A percentile compares a stretch with the other conserved stretches of the same genome.
phyloP scores from a whole-genome alignment of 1,139 yeast genomes.

The Taiozyma sp. region DNA sequence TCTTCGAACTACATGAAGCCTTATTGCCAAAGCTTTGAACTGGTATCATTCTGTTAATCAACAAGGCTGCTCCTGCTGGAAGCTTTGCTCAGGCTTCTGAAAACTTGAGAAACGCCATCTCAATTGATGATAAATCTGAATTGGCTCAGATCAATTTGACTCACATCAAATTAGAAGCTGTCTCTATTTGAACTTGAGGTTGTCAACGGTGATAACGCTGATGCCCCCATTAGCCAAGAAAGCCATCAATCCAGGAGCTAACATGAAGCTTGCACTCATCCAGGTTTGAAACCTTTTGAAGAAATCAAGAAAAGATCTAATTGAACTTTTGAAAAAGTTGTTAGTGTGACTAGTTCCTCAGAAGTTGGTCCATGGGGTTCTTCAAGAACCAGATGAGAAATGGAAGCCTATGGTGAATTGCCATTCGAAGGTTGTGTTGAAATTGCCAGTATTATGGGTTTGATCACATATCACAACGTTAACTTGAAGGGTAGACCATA shows the following conservation, averaged over 20 bases:
- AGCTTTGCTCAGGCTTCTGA: slow-evolving; percentile 59
- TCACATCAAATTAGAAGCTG: slow-evolving; percentile 72
- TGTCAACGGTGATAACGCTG: too few relatives aligned
- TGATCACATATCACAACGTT: slow-evolving; percentile 86
- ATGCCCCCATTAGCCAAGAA: too few relatives aligned
- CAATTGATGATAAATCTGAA: slow-evolving; percentile 83
- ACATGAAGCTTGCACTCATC: slow-evolving; percentile 91
- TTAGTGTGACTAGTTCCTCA: slow-evolving; percentile 95
- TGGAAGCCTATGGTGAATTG: slow-evolving; percentile 94
- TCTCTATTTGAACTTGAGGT: too few relatives aligned
- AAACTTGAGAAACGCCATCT: slow-evolving; percentile 71
- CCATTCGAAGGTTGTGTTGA: slow-evolving; percentile 98
- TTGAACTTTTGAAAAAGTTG: slow-evolving; percentile 82
- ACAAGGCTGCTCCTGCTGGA: slow-evolving; percentile 66
- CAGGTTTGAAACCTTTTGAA: slow-evolving; percentile 71
- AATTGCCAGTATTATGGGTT: slow-evolving; percentile 99
- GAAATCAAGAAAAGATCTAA: slow-evolving; percentile 79
- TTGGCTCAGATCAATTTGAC: slow-evolving; percentile 88
- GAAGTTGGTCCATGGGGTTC: slow-evolving; percentile 99
- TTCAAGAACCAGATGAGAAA: slow-evolving; percentile 98
- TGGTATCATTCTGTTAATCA: slow-evolving; percentile 87
- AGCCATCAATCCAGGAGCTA: slow-evolving; percentile 51
- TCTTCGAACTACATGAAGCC: slow-evolving; percentile 68
- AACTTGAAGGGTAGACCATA: slow-evolving; percentile 82
- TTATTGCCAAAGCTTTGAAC: slow-evolving; percentile 44